Evolutionary conservation across 2,329 filamentous ascomycete genomes (phyloP).

Genomic region (Verticillium nonalfalfae): DNA sequence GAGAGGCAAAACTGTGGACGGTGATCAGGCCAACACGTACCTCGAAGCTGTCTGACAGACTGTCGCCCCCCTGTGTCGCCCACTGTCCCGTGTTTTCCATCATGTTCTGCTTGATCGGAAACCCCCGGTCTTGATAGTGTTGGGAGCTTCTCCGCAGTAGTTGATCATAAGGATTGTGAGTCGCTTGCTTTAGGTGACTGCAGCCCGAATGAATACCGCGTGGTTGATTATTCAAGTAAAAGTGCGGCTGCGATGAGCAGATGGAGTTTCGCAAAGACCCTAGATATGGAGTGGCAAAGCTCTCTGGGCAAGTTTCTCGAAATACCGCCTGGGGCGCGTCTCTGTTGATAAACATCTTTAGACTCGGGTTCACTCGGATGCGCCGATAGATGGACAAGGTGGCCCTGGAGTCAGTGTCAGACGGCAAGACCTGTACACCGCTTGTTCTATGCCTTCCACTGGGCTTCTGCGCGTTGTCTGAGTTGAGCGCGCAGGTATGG

Average conservation of each 20-base stretch:
- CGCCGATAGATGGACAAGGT: background rate
- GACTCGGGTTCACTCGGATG: background rate
- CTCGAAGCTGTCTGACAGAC: constrained; percentile 11
- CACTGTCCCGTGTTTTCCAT: constrained; percentile 7
- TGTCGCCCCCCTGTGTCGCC: constrained; percentile 1
- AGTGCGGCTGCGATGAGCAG: background rate
- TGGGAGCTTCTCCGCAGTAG: background rate
- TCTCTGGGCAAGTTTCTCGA: background rate
- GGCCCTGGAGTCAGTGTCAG: background rate
- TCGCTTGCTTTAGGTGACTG: background rate
- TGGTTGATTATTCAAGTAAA: background rate
- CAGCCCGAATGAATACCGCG: background rate
- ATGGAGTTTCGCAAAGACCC: background rate
- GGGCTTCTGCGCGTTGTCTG: background rate
- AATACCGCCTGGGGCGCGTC: background rate
- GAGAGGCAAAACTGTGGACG: background rate
- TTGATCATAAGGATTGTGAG: background rate
- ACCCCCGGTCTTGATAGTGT: background rate
- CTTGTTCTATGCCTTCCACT: background rate
- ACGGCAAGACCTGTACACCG: background rate
- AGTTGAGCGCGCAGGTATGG: background rate
- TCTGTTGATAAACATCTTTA: background rate
- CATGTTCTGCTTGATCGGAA: background rate
- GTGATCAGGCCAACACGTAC: constrained; percentile 3
- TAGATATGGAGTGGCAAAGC: background rate